Conservation (phyloP, 1,139 yeast species). For the Pichia sp. region DNA sequence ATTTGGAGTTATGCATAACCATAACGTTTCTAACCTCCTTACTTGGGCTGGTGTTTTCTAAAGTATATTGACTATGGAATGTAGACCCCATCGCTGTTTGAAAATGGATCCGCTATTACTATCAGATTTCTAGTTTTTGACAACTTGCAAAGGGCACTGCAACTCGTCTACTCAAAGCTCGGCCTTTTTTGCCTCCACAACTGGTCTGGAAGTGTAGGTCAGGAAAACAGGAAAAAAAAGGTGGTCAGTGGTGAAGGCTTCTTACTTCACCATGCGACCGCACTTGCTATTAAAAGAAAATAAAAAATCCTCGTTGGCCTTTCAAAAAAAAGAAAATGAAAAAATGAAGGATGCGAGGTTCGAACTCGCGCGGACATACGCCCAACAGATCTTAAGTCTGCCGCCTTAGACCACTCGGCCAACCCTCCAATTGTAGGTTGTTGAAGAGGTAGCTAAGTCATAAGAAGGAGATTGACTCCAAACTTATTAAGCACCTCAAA, state of each 20-base stretch:
- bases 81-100: conserved; percentile 7
- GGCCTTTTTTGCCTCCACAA: not conserved
- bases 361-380: conserved; percentile 76
- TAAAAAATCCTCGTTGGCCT: not conserved
- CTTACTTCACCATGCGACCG: not conserved
- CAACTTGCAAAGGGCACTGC: not conserved
- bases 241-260: not conserved
- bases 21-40: conserved; percentile 2
- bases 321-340: conserved; percentile 30
- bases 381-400: conserved; percentile 36
- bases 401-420: conserved; percentile 39
- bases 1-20: not conserved
- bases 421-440: conserved; percentile 29
- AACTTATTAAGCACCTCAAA: no score
- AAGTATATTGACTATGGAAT: conserved; percentile 7
- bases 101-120: not conserved
- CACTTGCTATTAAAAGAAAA: not conserved
- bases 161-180: not conserved
- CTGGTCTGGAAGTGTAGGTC: not conserved
- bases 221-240: not conserved
- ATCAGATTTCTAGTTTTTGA: not conserved
- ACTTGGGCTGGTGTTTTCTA: conserved; percentile 5
- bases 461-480: no score
- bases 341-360: conserved; percentile 76
- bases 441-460: not conserved